Base-by-base conservation (phyloP, 371 early-diverging fungal species). In the Blastocladiella emersonii region DNA sequence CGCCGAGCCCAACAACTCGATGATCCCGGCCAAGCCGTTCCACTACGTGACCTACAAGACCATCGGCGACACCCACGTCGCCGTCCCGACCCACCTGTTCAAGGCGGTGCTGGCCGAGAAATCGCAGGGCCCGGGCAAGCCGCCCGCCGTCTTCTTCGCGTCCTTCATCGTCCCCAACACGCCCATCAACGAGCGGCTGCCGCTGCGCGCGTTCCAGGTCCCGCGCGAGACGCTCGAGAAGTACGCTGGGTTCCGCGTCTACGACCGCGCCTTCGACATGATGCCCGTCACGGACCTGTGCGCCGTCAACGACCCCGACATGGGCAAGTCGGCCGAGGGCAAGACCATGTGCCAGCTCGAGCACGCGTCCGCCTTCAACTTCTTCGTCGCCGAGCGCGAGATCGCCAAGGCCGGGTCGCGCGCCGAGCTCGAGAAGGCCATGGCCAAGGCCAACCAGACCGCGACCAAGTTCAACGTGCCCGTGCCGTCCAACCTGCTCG, bases 41-140 rank as follows among this genome's bases (percentile, higher is more conserved):
- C 85, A 77, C 69, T 86, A 87, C 63, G 87, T 93, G 41, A 85
- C 85, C 60, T 91, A 93, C 66, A 86, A 95, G 73, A 85, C 93
- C 57, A 88, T 95, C 59, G 94, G 94, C 3, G 79, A 83, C 57
- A 86, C 90, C 32, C 90, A 90, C 61, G 83, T 89, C 25, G 91
- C 90, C 15, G 95, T 95, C 1, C 94, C 95, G 5, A 93, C 93
- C 6, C 93, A 93, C 65, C 92, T 93, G 68, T 95, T 81, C 77
- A 95, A 95, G 76, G 85, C 88, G 45, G 81, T 91, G 55, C 62
- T 90, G 72, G 77, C 80, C 3, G 76, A 76, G 34, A 68, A 69
- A 32, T 70, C 66, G 17, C 45, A 61, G 43, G 74, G 72, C n/a
- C 25, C 15, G 0, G 91, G 81, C 23, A 34, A 44, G 21, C 48